These are phyloP conservation scores for Thielaviopsis cerberus DNA, from an alignment of 2,329 filamentous ascomycete genomes.

Conservation along the genomic window DNA sequence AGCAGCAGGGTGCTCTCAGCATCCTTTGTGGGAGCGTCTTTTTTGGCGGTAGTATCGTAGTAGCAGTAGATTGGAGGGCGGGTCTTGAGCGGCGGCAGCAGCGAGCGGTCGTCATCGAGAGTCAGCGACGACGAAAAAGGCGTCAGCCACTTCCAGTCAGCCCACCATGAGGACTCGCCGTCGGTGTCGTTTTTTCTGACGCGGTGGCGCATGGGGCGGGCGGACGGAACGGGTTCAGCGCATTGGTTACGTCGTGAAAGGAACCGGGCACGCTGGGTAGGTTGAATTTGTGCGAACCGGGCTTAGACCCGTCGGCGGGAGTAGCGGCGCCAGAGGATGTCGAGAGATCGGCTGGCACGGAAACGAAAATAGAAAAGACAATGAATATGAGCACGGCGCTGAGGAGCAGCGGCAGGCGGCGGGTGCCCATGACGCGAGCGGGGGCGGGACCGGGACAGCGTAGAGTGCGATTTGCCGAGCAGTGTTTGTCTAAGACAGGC, in stretches of 20 bases:
- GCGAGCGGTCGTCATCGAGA: slow-evolving; percentile 62
- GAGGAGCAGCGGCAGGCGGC: slow-evolving; percentile 34
- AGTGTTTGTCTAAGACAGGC: background rate
- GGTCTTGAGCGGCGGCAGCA: slow-evolving; percentile 57
- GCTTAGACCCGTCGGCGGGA: background rate
- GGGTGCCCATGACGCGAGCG: slow-evolving; percentile 31
- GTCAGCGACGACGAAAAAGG: slow-evolving; percentile 70
- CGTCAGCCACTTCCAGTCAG: slow-evolving; percentile 68
- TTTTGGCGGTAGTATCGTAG: slow-evolving; percentile 51
- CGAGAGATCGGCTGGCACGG: slow-evolving; percentile 12
- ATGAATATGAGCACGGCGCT: slow-evolving; percentile 33
- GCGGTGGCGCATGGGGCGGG: slow-evolving; percentile 52
- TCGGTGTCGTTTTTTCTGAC: slow-evolving; percentile 62
- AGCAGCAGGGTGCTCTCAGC: slow-evolving; percentile 65
- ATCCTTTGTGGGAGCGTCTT: slow-evolving; percentile 43
- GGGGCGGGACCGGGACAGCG: slow-evolving; percentile 22
- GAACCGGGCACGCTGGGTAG: slow-evolving; percentile 29
- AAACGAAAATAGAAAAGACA: slow-evolving; percentile 33
- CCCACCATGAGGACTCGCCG: slow-evolving; percentile 68
- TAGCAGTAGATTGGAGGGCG: slow-evolving; percentile 76
- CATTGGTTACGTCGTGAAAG: slow-evolving; percentile 25
- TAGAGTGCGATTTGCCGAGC: slow-evolving; percentile 21
- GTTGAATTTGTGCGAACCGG: slow-evolving; percentile 30
- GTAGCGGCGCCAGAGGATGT: background rate
- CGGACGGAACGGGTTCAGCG: slow-evolving; percentile 48